phyloP scores from a whole-genome alignment of 2,329 filamentous ascomycete genomes.

The Canariomyces notabilis region DNA sequence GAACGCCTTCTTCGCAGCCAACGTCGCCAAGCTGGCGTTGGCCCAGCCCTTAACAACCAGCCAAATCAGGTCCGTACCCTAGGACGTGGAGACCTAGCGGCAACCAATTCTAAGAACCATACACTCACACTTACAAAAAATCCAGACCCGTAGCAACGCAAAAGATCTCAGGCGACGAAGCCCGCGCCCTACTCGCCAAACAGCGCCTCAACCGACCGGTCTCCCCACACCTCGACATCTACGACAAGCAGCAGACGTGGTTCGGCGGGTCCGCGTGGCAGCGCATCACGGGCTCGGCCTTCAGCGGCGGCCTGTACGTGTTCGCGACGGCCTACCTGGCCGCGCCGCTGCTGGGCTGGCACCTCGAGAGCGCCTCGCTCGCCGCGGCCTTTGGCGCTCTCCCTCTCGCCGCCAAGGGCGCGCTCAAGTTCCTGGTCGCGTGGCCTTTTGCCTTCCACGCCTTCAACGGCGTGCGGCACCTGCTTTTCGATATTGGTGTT shows the following conservation, averaged over 20 bases:
- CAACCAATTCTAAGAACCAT: no score
- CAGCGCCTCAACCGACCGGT: slow-evolving; percentile 81
- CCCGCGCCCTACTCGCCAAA: slow-evolving; percentile 63
- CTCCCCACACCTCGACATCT: slow-evolving; percentile 80
- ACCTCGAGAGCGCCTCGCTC: slow-evolving; percentile 55
- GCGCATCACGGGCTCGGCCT: slow-evolving; percentile 73
- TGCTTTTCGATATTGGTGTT: slow-evolving; percentile 47
- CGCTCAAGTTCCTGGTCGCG: slow-evolving; percentile 49
- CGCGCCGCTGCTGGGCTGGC: slow-evolving; percentile 65
- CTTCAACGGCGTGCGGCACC: slow-evolving; percentile 51
- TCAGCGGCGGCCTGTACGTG: slow-evolving; percentile 71
- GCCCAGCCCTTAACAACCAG: slow-evolving; percentile 37
- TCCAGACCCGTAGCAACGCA: slow-evolving; percentile 51
- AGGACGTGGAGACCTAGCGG: no score
- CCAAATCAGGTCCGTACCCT: slow-evolving; percentile 43
- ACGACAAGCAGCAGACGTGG: slow-evolving; percentile 83
- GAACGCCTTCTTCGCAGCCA: slow-evolving; percentile 44
- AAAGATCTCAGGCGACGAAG: slow-evolving; percentile 50
- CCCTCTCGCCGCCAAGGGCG: slow-evolving; percentile 55
- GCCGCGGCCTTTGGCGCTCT: slow-evolving; percentile 56
- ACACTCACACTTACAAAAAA: slow-evolving; percentile 19
- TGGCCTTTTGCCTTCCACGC: slow-evolving; percentile 58
- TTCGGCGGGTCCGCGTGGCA: slow-evolving; percentile 66
- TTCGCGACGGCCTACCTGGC: slow-evolving; percentile 78
- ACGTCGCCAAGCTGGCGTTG: slow-evolving; percentile 43